Conservation (phyloP, 768 basidiomycete species). For the Neoboletus magnificus region DNA sequence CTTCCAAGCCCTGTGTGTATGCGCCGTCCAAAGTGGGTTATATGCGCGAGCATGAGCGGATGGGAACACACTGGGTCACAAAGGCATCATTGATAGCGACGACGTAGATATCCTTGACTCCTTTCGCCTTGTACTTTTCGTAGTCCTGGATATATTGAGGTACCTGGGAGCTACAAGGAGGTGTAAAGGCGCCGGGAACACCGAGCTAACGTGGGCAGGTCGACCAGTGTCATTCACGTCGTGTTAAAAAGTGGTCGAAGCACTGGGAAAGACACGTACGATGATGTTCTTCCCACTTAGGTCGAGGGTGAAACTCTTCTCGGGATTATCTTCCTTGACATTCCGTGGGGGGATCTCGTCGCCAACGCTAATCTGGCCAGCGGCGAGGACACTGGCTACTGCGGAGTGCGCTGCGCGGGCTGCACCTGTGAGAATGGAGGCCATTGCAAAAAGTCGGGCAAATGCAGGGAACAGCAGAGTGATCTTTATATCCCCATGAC, state of each 20-base stretch:
- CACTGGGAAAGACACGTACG: constrained; percentile 35
- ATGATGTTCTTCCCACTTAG: constrained; percentile 62
- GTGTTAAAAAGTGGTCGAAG: background rate
- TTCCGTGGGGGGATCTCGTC: constrained; percentile 45
- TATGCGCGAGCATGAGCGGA: constrained; percentile 1
- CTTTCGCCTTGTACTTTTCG: constrained; percentile 73
- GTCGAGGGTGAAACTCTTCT: constrained; percentile 39
- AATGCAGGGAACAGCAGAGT: background rate
- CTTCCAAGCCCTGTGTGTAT: constrained; percentile 58
- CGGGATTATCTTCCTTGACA: constrained; percentile 60
- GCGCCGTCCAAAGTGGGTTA: background rate
- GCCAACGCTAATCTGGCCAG: constrained; percentile 39
- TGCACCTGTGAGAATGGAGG: constrained; percentile 44
- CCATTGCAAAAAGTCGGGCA: constrained; percentile 34
- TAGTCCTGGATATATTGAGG: constrained; percentile 63
- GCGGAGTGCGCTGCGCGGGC: constrained; percentile 55
- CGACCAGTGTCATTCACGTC: background rate
- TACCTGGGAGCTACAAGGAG: constrained; percentile 63
- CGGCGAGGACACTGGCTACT: constrained; percentile 46
- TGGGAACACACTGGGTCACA: constrained; percentile 46
- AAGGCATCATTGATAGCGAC: constrained; percentile 79
- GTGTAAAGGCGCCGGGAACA: constrained; percentile 77
- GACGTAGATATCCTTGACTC: constrained; percentile 67
- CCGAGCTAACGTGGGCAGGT: constrained; percentile 47
- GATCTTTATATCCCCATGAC: constrained; percentile 3